Conservation (phyloP, 345 rosid genomes). For the Citrus mangshanensis region DNA sequence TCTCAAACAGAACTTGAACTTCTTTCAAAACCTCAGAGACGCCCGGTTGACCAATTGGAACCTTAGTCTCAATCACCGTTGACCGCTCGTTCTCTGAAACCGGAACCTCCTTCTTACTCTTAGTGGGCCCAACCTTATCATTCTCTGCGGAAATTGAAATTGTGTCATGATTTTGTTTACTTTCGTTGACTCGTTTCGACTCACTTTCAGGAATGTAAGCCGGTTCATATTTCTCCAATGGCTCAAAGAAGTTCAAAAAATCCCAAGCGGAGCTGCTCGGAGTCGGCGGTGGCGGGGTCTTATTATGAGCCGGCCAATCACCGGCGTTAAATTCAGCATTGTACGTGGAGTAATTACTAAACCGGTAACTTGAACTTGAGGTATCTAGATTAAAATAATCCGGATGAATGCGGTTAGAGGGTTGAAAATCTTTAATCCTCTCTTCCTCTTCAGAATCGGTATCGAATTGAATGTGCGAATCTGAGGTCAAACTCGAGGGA, state of each 20-base stretch:
- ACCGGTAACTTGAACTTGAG: neutral
- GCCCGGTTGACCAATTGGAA: constrained; percentile 13
- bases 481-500: constrained; percentile 34
- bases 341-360: neutral
- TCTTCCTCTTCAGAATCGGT: constrained; percentile 52
- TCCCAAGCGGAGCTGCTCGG: constrained; percentile 55
- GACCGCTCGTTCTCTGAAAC: constrained; percentile 16
- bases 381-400: constrained; percentile 22
- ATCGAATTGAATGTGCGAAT: constrained; percentile 47
- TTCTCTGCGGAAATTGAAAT: neutral
- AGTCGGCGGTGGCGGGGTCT: constrained; percentile 53
- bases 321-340: constrained; percentile 2
- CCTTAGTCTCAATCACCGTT: constrained; percentile 7
- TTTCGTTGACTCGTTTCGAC: constrained; percentile 8
- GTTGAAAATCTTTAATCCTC: constrained; percentile 12
- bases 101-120: constrained; percentile 13
- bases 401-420: constrained; percentile 2
- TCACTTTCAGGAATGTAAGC: neutral
- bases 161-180: constrained; percentile 5
- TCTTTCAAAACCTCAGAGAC: constrained; percentile 29
- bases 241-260: constrained; percentile 58
- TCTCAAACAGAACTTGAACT: constrained; percentile 30
- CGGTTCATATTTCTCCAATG: constrained; percentile 39
- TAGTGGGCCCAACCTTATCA: neutral
- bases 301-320: constrained; percentile 11